phyloP scores from a whole-genome alignment of 495 filamentous ascomycete species.

The Podospora pseudopauciseta region DNA sequence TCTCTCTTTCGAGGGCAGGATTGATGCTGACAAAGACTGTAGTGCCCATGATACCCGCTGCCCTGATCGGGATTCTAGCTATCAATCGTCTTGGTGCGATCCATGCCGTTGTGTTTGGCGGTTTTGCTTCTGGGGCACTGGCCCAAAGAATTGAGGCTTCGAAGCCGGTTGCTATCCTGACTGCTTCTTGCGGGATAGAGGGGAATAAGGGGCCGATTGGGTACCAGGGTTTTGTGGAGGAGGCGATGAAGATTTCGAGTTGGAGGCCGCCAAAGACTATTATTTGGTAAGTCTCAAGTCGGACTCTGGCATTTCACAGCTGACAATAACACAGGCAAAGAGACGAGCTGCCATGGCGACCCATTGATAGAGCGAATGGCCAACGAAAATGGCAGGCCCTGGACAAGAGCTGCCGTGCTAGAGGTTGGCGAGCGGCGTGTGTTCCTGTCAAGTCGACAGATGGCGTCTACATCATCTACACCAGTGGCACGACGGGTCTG shows the following conservation, averaged over 20 bases:
- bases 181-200: constrained; percentile 89
- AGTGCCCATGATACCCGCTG: constrained; percentile 97
- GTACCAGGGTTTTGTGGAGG: constrained; percentile 69
- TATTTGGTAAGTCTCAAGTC: constrained; percentile 48
- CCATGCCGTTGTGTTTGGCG: constrained; percentile 89
- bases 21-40: constrained; percentile 1
- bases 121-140: constrained; percentile 75
- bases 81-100: constrained; percentile 79
- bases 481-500: constrained; percentile 79
- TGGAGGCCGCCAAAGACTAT: constrained; percentile 66
- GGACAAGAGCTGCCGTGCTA: constrained; percentile 60
- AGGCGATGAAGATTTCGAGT: constrained; percentile 55
- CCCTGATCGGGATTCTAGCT: constrained; percentile 79
- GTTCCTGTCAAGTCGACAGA: constrained; percentile 77
- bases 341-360: constrained; percentile 70
- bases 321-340: constrained; percentile 45
- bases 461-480: constrained; percentile 87
- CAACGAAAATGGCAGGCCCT: constrained; percentile 78
- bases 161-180: constrained; percentile 70
- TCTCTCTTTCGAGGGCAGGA: neutral
- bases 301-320: no score
- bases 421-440: constrained; percentile 61
- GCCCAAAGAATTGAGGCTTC: constrained; percentile 87
- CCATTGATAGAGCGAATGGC: constrained; percentile 56
- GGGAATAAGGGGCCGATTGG: constrained; percentile 69